Conservation (phyloP, 805 yeast species). For the Candida saitoana region DNA sequence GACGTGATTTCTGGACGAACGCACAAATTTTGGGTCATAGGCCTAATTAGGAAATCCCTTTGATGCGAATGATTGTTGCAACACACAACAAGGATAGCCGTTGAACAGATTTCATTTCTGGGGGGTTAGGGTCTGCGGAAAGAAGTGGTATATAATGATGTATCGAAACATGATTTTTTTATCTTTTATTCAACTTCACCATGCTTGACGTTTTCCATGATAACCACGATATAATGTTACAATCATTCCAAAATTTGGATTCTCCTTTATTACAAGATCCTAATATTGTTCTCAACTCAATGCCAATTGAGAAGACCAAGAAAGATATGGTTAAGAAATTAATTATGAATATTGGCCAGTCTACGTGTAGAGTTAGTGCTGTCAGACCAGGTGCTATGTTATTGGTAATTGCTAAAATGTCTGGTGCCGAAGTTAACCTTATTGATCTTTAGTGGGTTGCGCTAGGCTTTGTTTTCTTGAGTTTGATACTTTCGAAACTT, state of each 20-base stretch:
- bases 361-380: neutral
- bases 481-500: neutral
- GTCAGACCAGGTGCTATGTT: neutral
- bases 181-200: too few species aligned
- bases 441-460: neutral
- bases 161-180: too few species aligned
- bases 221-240: slow-evolving; percentile 2
- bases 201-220: slow-evolving; percentile 3
- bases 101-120: neutral
- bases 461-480: too few species aligned
- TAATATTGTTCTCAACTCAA: neutral
- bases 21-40: neutral
- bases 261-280: slow-evolving; percentile 3
- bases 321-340: slow-evolving; percentile 2
- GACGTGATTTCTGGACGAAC: neutral
- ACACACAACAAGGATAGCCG: neutral
- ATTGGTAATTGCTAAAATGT: slow-evolving; percentile 1
- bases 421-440: neutral
- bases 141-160: too few species aligned
- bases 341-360: neutral
- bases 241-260: slow-evolving; percentile 2
- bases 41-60: neutral
- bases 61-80: neutral
- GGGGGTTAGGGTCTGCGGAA: neutral
- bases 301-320: slow-evolving; percentile 3